Evolutionary conservation across 75 land plant species (phyloP).

Genomic region (Azolla pinnata): DNA sequence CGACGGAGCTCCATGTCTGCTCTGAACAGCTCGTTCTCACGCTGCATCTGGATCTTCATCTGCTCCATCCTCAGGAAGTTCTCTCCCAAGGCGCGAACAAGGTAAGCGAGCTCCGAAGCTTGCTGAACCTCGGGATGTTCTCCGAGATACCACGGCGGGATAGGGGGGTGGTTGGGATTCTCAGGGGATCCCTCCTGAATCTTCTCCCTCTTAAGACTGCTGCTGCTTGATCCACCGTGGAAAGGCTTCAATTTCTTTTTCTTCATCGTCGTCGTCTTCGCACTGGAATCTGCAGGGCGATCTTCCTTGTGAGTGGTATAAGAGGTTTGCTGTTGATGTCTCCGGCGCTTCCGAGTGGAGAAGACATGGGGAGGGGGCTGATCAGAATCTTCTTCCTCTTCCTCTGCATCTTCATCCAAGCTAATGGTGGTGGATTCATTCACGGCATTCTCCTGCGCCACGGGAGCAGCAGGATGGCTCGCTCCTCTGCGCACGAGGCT

Average conservation of each 20-base stretch:
- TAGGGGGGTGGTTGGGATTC: no score
- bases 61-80: slow-evolving; percentile 39
- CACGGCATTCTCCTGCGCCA: background rate
- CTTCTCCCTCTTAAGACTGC: no score
- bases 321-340: background rate
- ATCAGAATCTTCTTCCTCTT: background rate
- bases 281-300: no score
- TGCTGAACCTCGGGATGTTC: no score
- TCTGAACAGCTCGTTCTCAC: slow-evolving; percentile 36
- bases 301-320: no score
- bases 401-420: slow-evolving; percentile 4
- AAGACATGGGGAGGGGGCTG: slow-evolving; percentile 4
- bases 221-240: no score
- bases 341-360: background rate
- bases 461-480: slow-evolving; percentile 20
- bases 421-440: background rate
- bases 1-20: slow-evolving; percentile 51
- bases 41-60: slow-evolving; percentile 47
- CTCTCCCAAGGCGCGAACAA: slow-evolving; percentile 35
- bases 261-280: no score
- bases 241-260: no score
- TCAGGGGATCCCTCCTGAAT: no score
- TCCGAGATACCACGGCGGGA: no score
- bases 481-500: no score
- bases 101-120: slow-evolving; percentile 34